Percentiles rank a stretch among this genome's conserved stretches.
phyloP scores from a whole-genome alignment of 2,329 filamentous ascomycete species.

The Ophiosphaerella narmari region DNA sequence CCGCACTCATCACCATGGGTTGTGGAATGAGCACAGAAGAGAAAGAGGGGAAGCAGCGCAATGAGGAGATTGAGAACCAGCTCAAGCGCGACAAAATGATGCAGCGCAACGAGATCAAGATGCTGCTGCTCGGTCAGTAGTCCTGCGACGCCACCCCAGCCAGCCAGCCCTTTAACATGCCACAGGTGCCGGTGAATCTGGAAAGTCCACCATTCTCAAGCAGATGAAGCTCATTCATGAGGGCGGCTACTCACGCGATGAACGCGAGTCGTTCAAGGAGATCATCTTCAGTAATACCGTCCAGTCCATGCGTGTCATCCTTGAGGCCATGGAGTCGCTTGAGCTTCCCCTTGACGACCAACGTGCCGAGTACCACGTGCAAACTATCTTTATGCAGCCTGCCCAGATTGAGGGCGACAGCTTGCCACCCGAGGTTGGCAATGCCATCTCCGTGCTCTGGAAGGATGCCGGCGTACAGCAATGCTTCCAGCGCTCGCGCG shows the following conservation, averaged over 20 bases:
- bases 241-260: slow-evolving; percentile 94
- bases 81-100: slow-evolving; percentile 98
- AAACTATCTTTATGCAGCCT: slow-evolving; percentile 98
- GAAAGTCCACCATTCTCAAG: slow-evolving; percentile 92
- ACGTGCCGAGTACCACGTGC: slow-evolving; percentile 93
- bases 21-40: slow-evolving; percentile 99
- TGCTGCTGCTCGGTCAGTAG: slow-evolving; percentile 90
- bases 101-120: slow-evolving; percentile 99
- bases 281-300: slow-evolving; percentile 75
- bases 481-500: slow-evolving; percentile 92
- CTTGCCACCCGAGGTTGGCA: slow-evolving; percentile 90
- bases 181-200: slow-evolving; percentile 93
- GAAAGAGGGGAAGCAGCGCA: slow-evolving; percentile 99
- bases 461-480: slow-evolving; percentile 90
- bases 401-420: slow-evolving; percentile 95
- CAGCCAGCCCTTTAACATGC: slow-evolving; percentile 33
- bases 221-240: slow-evolving; percentile 99
- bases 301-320: slow-evolving; percentile 71
- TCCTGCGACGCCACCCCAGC: slow-evolving; percentile 9
- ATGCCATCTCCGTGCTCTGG: slow-evolving; percentile 90
- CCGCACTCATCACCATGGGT: slow-evolving; percentile 75
- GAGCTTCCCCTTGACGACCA: slow-evolving; percentile 86
- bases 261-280: slow-evolving; percentile 71
- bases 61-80: slow-evolving; percentile 99
- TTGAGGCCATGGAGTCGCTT: slow-evolving; percentile 71